A percentile compares a stretch with the other conserved stretches of the same genome.
Conservation (phyloP, 1,284 basidiomycete species). For the Ganoderma leucocontextum region DNA sequence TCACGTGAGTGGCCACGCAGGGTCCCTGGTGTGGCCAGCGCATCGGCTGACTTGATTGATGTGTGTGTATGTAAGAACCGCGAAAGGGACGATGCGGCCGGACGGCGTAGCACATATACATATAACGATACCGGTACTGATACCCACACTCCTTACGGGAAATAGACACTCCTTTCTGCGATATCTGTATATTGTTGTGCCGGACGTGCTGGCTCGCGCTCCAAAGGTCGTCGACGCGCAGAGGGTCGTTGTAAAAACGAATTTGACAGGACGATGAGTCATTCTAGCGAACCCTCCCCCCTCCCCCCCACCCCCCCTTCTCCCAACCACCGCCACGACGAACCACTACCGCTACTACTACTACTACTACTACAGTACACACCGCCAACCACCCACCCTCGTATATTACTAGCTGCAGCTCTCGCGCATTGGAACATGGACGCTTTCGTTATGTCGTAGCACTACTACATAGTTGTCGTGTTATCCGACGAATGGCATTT, state of each 20-base stretch:
- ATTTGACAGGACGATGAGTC: neutral
- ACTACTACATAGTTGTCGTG: neutral
- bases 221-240: neutral
- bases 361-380: neutral
- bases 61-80: neutral
- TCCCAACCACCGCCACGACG: no score
- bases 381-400: neutral
- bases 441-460: neutral
- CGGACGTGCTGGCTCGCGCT: neutral
- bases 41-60: neutral
- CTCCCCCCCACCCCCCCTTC: no score
- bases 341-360: neutral
- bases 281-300: no score
- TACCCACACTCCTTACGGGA: slow-evolving; percentile 13
- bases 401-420: neutral
- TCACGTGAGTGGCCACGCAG: neutral
- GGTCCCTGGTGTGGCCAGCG: neutral
- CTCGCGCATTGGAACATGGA: slow-evolving; percentile 1
- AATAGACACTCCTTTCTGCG: slow-evolving; percentile 13
- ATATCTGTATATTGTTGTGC: slow-evolving; percentile 3
- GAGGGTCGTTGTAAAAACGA: neutral
- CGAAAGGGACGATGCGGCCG: neutral
- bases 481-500: neutral
- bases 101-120: slow-evolving; percentile 11
- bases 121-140: slow-evolving; percentile 9